Conservation (phyloP, 2,329 filamentous ascomycete genomes). For the Penicillium sp. region DNA sequence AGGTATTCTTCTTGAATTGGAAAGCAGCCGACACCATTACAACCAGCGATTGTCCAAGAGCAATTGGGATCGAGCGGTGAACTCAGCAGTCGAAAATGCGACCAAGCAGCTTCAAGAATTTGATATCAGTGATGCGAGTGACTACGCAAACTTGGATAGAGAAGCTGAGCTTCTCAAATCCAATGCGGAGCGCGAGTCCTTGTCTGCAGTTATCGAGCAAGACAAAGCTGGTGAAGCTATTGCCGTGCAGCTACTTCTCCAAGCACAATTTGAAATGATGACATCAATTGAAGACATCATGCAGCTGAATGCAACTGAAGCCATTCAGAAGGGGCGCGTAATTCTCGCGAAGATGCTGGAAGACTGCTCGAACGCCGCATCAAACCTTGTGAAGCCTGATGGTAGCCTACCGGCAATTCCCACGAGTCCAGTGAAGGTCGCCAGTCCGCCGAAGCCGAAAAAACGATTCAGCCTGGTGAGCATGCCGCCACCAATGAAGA, state of each 20-base stretch:
- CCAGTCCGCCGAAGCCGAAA: conserved; percentile 71
- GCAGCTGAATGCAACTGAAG: conserved; percentile 78
- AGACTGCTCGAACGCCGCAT: conserved; percentile 70
- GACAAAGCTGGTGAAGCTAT: conserved; percentile 78
- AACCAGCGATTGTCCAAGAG: conserved; percentile 78
- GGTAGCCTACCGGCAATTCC: conserved; percentile 59
- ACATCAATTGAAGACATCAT: conserved; percentile 79
- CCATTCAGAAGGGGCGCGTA: conserved; percentile 73
- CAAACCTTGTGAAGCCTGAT: conserved; percentile 89
- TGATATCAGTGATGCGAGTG: conserved; percentile 65
- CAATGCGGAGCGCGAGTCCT: conserved; percentile 76
- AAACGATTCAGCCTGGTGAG: conserved; percentile 51
- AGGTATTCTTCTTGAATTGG: conserved; percentile 84
- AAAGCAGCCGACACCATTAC: conserved; percentile 85
- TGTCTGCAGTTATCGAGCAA: conserved; percentile 75
- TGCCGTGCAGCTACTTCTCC: conserved; percentile 78
- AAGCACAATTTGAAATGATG: conserved; percentile 89
- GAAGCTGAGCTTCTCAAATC: conserved; percentile 86
- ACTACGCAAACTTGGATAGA: conserved; percentile 70
- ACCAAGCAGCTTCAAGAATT: conserved; percentile 73
- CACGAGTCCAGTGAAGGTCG: conserved; percentile 64
- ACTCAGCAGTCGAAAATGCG: conserved; percentile 83
- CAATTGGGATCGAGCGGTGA: conserved; percentile 84
- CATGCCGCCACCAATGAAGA: conserved; percentile 25
- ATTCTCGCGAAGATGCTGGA: conserved; percentile 78